Percentiles rank a stretch among this genome's conserved stretches.
Conservation (phyloP, 192 early-diverging fungal species). For the Coemansia asiatica region DNA sequence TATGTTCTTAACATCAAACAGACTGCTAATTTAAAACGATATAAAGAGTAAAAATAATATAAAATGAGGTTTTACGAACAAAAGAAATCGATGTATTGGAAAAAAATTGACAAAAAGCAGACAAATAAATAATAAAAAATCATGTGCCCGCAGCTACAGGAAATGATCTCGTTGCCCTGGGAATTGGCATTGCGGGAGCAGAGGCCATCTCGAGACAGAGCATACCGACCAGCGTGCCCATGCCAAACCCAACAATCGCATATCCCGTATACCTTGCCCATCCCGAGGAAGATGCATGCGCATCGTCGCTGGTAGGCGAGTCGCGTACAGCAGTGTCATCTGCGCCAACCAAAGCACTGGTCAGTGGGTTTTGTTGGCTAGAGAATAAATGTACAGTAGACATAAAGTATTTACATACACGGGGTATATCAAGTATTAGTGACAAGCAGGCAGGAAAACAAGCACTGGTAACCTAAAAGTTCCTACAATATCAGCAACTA, state of each 20-base stretch:
- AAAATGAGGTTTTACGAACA: no score
- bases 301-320: not conserved
- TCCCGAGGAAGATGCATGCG: slow-evolving; percentile 1
- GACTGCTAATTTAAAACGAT: no score
- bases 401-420: no score
- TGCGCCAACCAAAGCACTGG: not conserved
- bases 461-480: not conserved
- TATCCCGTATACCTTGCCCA: slow-evolving; percentile 50
- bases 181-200: slow-evolving; percentile 13
- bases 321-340: not conserved
- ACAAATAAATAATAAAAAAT: slow-evolving; percentile 1
- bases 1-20: not conserved
- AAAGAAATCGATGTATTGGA: no score
- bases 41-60: not conserved
- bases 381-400: no score
- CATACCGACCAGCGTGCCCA: slow-evolving; percentile 51
- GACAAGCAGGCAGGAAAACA: not conserved
- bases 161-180: slow-evolving; percentile 45
- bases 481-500: not conserved
- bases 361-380: no score
- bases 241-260: slow-evolving; percentile 47
- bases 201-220: slow-evolving; percentile 43
- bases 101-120: no score
- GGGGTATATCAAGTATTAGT: no score
- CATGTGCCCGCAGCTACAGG: slow-evolving; percentile 26